phyloP scores from a whole-genome alignment of 2,329 filamentous ascomycete species.

The Teratosphaeria pseudoeucalypti region DNA sequence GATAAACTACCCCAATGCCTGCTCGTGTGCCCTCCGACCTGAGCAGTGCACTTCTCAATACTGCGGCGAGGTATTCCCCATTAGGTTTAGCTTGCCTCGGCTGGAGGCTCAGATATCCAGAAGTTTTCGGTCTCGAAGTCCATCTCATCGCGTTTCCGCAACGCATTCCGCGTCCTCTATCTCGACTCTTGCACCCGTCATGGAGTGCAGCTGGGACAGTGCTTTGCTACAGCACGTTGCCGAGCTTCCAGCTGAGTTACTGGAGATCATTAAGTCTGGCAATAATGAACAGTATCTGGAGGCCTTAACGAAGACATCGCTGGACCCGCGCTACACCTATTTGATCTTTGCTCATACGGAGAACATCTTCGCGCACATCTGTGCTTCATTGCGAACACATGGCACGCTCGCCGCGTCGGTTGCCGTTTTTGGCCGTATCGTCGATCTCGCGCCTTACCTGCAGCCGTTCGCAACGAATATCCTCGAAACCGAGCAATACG shows the following conservation, averaged over 20 bases:
- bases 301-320: slow-evolving; percentile 57
- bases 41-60: neutral
- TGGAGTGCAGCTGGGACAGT: slow-evolving; percentile 24
- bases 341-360: slow-evolving; percentile 65
- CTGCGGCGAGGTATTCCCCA: neutral
- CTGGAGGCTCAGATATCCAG: neutral
- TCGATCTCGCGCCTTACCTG: slow-evolving; percentile 74
- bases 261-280: slow-evolving; percentile 51
- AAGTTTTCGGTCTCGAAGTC: neutral
- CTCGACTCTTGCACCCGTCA: slow-evolving; percentile 2
- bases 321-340: slow-evolving; percentile 61
- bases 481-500: slow-evolving; percentile 12
- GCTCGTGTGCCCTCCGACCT: neutral
- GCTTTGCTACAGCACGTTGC: slow-evolving; percentile 30
- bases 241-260: slow-evolving; percentile 59
- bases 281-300: slow-evolving; percentile 59
- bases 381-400: slow-evolving; percentile 43
- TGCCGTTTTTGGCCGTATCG: slow-evolving; percentile 64
- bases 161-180: slow-evolving; percentile 1
- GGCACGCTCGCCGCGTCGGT: slow-evolving; percentile 36
- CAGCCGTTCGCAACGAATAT: slow-evolving; percentile 30
- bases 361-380: slow-evolving; percentile 67
- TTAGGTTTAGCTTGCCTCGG: neutral
- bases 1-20: neutral
- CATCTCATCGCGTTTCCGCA: slow-evolving; percentile 1